Conservation (phyloP, 441 rosid species). For the Populus tomentosa region DNA sequence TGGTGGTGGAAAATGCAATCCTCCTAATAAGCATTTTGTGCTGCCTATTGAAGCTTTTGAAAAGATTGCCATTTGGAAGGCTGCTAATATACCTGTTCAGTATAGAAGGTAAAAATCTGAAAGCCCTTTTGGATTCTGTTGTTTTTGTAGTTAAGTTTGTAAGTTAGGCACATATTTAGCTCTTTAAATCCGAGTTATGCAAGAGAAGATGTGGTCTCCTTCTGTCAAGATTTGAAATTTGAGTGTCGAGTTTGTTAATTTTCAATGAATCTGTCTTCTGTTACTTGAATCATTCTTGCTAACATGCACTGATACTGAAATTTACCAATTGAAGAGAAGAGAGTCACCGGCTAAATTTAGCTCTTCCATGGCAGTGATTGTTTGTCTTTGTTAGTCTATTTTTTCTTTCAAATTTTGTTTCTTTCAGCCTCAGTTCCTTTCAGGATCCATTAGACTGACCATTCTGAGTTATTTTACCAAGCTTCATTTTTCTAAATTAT, state of each 20-base stretch:
- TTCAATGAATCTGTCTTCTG: not conserved
- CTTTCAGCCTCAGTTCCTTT: not conserved
- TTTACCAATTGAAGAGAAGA: not conserved
- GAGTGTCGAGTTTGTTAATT: not conserved
- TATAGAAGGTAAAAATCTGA: constrained; percentile 59
- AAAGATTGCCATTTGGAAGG: constrained; percentile 97
- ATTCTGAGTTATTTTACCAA: not conserved
- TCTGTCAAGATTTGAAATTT: not conserved
- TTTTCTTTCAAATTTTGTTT: not conserved
- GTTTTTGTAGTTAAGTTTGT: not conserved
- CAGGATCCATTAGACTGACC: not conserved
- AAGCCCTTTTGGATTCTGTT: not conserved
- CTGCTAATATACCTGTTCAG: constrained; percentile 90
- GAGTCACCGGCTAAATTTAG: not conserved
- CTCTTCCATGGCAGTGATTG: not conserved
- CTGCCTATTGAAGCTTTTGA: constrained; percentile 91
- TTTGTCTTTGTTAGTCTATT: not conserved
- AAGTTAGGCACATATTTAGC: not conserved
- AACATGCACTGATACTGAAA: not conserved
- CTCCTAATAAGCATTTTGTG: constrained; percentile 90
- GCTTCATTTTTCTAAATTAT: not conserved
- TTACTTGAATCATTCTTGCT: not conserved
- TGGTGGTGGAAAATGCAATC: constrained; percentile 91
- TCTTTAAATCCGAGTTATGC: not conserved
- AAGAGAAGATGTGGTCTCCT: not conserved